Evolutionary conservation across 2,329 filamentous ascomycete species (phyloP).

Genomic region (Rhinocladiella mackenziei): DNA sequence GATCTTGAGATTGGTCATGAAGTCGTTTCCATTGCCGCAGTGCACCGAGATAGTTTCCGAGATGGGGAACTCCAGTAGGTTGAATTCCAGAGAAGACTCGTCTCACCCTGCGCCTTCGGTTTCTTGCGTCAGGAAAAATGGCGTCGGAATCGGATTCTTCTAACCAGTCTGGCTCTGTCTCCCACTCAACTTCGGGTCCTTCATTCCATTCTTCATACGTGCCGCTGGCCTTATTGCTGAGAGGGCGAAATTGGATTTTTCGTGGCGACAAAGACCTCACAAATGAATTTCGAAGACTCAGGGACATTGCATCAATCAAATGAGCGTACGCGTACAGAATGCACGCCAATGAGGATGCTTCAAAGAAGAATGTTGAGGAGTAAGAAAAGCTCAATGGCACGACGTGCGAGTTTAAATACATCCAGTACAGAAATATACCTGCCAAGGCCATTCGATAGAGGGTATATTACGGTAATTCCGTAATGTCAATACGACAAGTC

Average conservation of each 20-base stretch:
- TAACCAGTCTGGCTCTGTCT: background rate
- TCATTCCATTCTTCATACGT: slow-evolving; percentile 1
- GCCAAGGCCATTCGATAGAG: background rate
- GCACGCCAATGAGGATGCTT: slow-evolving; percentile 4
- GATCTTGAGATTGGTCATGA: slow-evolving; percentile 64
- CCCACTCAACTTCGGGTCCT: background rate
- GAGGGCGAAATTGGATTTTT: slow-evolving; percentile 4
- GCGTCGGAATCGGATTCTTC: background rate
- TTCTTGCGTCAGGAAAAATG: slow-evolving; percentile 40
- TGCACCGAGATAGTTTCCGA: slow-evolving; percentile 93
- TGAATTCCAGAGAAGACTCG: slow-evolving; percentile 89
- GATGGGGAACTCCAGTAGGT: slow-evolving; percentile 86
- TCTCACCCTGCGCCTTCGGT: too few species aligned
- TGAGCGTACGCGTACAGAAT: slow-evolving; percentile 17
- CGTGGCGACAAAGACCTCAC: slow-evolving; percentile 1
- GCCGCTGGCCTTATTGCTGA: slow-evolving; percentile 4
- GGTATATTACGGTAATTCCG: background rate
- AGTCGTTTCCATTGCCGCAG: slow-evolving; percentile 79
- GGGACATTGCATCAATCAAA: slow-evolving; percentile 19
- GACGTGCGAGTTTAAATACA: too few species aligned
- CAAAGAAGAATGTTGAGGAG: background rate
- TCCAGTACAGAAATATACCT: slow-evolving; percentile 1
- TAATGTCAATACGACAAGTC: too few species aligned
- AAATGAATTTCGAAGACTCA: slow-evolving; percentile 1
- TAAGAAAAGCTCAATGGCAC: background rate